Evolutionary conservation across 129 eudicot species (phyloP), one percentile per base, ranked within the genome.

Genomic region (Tagetes patula): DNA sequence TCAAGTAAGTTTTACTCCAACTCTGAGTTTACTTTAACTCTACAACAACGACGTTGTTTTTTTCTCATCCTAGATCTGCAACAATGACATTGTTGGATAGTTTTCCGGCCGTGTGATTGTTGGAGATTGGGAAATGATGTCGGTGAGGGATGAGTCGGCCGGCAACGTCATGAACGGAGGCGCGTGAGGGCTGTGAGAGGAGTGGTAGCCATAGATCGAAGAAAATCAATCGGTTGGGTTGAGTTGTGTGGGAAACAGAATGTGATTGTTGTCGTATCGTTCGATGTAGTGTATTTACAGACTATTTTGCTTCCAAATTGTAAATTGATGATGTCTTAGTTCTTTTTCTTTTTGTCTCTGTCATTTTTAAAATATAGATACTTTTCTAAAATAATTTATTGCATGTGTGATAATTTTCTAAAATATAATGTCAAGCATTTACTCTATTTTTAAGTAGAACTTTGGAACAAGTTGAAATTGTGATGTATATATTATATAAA

Each of bases 161-260:
- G 87, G 80, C 70, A 39, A 79, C 69, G 64, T 77, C 77, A 84
- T 83, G 69, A 55, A 86, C 55, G 74, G 86, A 43, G 69, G 82
- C 82, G 85, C 70, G 83, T 71, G 73, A 39, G 77, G 92, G 89
- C 84, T 55, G 92, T 76, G 36, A 88, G 79, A 75, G 96, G 82
- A 72, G 96, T 60, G 79, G 89, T 85, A 72, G 91, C 88, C 97
- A 91, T 91, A 67, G 42, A 70, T 77, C 49, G 45, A 55, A 61
- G 78, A 37, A 64, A 71, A 76, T 65, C 53, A 60, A 70, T 75
- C 70, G 81, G 77, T 70, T 75, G 76, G 6, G n/a, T 43, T 43
- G 47, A 43, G 61, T 59, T 60, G 82, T 1, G 73, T 62, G 82
- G 33, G 63, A 39, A 59, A 65, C 38, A 4, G 69, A 61, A 72